phyloP scores from a whole-genome alignment of 202 grass and related monocot genomes.

The Musa balbisiana region DNA sequence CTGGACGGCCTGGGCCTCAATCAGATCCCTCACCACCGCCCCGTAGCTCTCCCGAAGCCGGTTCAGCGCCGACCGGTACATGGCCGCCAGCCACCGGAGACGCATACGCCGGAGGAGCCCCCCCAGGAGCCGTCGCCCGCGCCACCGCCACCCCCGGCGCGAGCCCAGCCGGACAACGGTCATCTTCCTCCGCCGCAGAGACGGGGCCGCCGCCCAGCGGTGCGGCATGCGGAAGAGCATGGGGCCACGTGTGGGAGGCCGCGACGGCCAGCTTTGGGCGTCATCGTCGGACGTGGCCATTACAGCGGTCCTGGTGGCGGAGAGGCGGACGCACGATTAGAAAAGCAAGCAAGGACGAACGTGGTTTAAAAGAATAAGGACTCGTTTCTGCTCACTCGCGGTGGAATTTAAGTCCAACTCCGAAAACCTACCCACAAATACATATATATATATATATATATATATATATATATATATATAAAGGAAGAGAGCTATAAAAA shows the following conservation, averaged over 20 bases:
- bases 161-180: slow-evolving; percentile 46
- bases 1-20: neutral
- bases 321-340: neutral
- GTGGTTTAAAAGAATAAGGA: neutral
- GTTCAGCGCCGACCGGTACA: slow-evolving; percentile 16
- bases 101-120: slow-evolving; percentile 18
- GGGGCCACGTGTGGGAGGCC: no score
- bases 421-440: no score
- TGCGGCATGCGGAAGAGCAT: no score
- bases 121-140: slow-evolving; percentile 15
- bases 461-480: no score
- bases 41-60: neutral
- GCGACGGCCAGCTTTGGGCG: neutral
- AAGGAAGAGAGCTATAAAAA: no score
- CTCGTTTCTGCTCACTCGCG: neutral
- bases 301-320: neutral
- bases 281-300: neutral
- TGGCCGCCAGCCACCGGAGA: slow-evolving; percentile 27
- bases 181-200: slow-evolving; percentile 28
- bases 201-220: neutral
- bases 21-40: slow-evolving; percentile 16
- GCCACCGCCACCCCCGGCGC: neutral
- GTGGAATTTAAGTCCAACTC: neutral
- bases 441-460: no score
- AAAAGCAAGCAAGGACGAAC: no score